These are phyloP conservation scores for Taphrina betulina DNA, from an alignment of 1,139 yeast genomes.

Conservation along the genomic window DNA sequence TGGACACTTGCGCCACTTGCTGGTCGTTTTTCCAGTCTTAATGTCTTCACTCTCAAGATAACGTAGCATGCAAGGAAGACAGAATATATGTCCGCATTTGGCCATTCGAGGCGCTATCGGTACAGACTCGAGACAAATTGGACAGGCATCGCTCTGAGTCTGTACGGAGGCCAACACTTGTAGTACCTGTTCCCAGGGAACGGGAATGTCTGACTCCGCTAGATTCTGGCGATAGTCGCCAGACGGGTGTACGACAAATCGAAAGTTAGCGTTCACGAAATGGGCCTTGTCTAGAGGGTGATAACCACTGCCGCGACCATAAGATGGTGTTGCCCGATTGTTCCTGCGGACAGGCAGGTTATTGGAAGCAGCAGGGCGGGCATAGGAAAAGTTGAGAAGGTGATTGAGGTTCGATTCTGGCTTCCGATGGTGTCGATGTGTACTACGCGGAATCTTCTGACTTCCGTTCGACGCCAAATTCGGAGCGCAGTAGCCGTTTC, in stretches of 20 bases:
- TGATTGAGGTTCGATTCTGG: conserved; percentile 41
- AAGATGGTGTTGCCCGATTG: conserved; percentile 33
- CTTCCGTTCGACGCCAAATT: background rate
- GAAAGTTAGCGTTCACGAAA: conserved; percentile 80
- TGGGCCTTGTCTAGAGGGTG: conserved; percentile 63
- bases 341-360: conserved; percentile 32
- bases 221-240: conserved; percentile 58
- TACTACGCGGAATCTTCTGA: conserved; percentile 17
- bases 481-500: background rate
- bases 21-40: conserved; percentile 34
- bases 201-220: conserved; percentile 71
- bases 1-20: conserved; percentile 73
- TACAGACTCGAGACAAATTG: conserved; percentile 81
- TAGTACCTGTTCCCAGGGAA: conserved; percentile 61
- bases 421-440: conserved; percentile 30
- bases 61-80: conserved; percentile 75
- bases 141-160: conserved; percentile 60
- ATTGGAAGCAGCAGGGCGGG: conserved; percentile 34
- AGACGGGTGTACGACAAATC: conserved; percentile 70
- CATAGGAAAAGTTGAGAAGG: conserved; percentile 41
- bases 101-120: conserved; percentile 94
- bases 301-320: conserved; percentile 38
- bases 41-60: conserved; percentile 52
- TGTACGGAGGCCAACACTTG: conserved; percentile 74
- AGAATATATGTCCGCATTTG: conserved; percentile 88